Evolutionary conservation across 2,329 filamentous ascomycete species (phyloP), one percentile per base, ranked within the genome.

Genomic region (Pseudopithomyces chartarum): DNA sequence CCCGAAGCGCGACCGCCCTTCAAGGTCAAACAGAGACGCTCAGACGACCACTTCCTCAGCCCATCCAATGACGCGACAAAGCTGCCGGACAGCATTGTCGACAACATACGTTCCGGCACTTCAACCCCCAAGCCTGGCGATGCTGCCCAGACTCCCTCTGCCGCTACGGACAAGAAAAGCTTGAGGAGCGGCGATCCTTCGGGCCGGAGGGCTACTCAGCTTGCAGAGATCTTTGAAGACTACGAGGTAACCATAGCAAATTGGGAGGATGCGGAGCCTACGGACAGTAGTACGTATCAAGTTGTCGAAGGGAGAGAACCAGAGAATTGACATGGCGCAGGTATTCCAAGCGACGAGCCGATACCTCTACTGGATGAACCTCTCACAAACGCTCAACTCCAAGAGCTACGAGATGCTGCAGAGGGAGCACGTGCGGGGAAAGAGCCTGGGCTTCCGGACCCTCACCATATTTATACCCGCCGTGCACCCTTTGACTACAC

Each of bases 151-250:
- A 46, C 65, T 10, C 23, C 62, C 8, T 57, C 56, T 34, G 58
- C 48, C 52, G 62, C 55, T 34, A 48, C 48, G 58, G 88, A 90
- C 64, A 89, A 85, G 74, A 80, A 93, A 69, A 94, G 92, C 72
- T 80, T 97, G 73, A 86, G 94, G 60, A 96, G 92, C 51, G 90
- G 96, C 69, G 92, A 96, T 72, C 85, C 84, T 68, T 29, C 26
- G 26, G 90, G 89, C 11, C 89, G 89, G 50, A 85, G 91, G 65
- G 89, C 92, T 78, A 97, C 92, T 77, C 93, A 97, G 71, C 83
- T 98, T 59, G 89, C 92, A 36, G 85, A 87, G 46, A 98, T 97
- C 78, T 97, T 98, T 71, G 88, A 90, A 51, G 93, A 96, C 70
- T 98, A 97, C 76, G 93, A 97, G 76, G 91, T 96, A 73, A 86